Conservation (phyloP, 2,329 filamentous ascomycete species). For the Alternaria brassicae region DNA sequence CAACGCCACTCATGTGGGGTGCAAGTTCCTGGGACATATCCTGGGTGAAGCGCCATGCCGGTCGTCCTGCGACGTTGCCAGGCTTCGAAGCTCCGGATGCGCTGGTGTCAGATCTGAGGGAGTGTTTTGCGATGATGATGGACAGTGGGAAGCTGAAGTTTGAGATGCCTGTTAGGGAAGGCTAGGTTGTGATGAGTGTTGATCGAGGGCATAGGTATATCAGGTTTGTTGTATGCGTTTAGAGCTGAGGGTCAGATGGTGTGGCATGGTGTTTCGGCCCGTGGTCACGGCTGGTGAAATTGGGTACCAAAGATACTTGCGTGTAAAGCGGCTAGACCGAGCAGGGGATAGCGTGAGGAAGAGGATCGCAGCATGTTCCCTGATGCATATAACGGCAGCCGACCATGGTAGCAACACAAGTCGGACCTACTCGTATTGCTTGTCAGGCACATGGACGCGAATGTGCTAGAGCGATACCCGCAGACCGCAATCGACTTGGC, state of each 20-base stretch:
- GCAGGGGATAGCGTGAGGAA: neutral
- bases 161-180: slow-evolving; percentile 35
- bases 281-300: neutral
- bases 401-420: slow-evolving; percentile 1
- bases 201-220: slow-evolving; percentile 47
- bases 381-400: neutral
- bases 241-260: neutral
- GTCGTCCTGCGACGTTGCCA: slow-evolving; percentile 40
- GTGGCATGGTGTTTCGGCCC: slow-evolving; percentile 1
- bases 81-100: slow-evolving; percentile 53
- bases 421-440: neutral
- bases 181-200: slow-evolving; percentile 35
- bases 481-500: slow-evolving; percentile 2
- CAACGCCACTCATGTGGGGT: slow-evolving; percentile 49
- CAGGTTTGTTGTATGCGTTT: slow-evolving; percentile 30
- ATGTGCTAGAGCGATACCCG: neutral
- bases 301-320: neutral
- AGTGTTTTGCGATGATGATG: slow-evolving; percentile 44
- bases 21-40: slow-evolving; percentile 47
- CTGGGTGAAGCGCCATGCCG: slow-evolving; percentile 49
- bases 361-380: neutral
- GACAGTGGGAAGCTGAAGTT: slow-evolving; percentile 16
- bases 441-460: neutral
- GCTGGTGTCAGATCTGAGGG: slow-evolving; percentile 52
- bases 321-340: neutral